Base-by-base conservation (phyloP, 208 protist genomes). In the Tritrichomonas foetus region DNA sequence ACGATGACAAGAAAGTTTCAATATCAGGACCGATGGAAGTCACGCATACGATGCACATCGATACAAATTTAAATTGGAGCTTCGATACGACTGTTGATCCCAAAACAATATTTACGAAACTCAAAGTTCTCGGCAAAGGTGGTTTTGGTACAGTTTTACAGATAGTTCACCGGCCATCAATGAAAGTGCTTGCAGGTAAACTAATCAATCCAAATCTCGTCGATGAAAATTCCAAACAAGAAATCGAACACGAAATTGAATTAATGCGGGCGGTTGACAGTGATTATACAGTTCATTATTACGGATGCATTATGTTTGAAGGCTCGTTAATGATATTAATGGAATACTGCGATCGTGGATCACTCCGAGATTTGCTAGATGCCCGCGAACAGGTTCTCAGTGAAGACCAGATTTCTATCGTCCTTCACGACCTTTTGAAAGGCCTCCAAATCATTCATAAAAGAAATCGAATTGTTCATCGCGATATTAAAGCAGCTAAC, bases 401-500 rank as follows among this genome's bases (percentile, higher is more conserved):
- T 55, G 78, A 89, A 57, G 47, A 53, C 11, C 78, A 89, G 30
- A 49, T 47, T 39, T 44, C 78, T 2, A 57, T 89, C 57, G 78
- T 89, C 3, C 33, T 89, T 0, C 44, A 89, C 1, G 78, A 89
- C 22, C 11, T 89, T 36, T 33, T 89, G 8, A 57, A 1, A 33
- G 78, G 47, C 1, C 44, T 89, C 39, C 44, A 57, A 14, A n/a
- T 89, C 9, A 8, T 89, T 30, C 78, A 89, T 57, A 53, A 44
- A 22, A 25, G 44, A 27, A 41, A 89, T 16, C 25, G 44, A 53
- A 49, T 97, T 94, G 96, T 98, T 47, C 98, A 98, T 93, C 94
- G 98, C 39, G 98, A 99, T 94, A 97, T 98, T 78, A 98, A 98
- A 94, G 95, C 94, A 39, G 93, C 92, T n/a, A 95, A 95, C 41